A percentile compares a stretch with the other conserved stretches of the same genome.
Conservation (phyloP, 305 asterid species). For the Petunia hybrid region DNA sequence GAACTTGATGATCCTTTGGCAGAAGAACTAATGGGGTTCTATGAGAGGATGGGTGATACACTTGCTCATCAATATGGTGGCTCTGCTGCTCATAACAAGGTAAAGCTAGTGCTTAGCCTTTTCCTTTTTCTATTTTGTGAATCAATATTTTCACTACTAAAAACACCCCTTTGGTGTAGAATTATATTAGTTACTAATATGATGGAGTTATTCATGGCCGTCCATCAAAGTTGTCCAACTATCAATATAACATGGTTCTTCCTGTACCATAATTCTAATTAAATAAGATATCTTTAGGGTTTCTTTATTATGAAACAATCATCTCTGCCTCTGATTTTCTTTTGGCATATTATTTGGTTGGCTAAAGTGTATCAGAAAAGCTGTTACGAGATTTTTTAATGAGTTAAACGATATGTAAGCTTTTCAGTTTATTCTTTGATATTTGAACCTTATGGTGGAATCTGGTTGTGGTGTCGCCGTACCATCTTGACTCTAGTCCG, state of each 20-base stretch:
- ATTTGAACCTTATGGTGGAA: not conserved
- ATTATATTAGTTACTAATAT: not conserved
- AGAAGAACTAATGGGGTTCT: constrained; percentile 88
- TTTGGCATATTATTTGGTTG: constrained; percentile 9
- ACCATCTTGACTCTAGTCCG: constrained; percentile 5
- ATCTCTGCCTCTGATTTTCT: constrained; percentile 10
- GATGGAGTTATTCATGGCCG: not conserved
- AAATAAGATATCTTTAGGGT: constrained; percentile 15
- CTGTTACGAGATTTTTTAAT: constrained; percentile 5
- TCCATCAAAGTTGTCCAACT: constrained; percentile 14
- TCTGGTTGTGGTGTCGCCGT: not conserved
- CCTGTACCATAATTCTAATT: not conserved
- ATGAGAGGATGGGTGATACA: constrained; percentile 99
- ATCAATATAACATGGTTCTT: not conserved
- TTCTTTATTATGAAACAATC: constrained; percentile 15
- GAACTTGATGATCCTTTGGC: constrained; percentile 98
- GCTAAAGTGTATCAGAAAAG: not conserved
- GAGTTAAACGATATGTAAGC: not conserved
- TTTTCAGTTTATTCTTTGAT: constrained; percentile 17
- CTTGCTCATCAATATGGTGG: constrained; percentile 99
- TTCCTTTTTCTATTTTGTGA: not conserved
- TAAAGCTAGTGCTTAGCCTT: constrained; percentile 35
- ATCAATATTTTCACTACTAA: not conserved
- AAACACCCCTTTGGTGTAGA: constrained; percentile 8
- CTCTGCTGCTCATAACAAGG: constrained; percentile 99